Evolutionary conservation across 2,329 filamentous ascomycete species (phyloP), one percentile per base, ranked within the genome.

Genomic region (Graphium sp.): DNA sequence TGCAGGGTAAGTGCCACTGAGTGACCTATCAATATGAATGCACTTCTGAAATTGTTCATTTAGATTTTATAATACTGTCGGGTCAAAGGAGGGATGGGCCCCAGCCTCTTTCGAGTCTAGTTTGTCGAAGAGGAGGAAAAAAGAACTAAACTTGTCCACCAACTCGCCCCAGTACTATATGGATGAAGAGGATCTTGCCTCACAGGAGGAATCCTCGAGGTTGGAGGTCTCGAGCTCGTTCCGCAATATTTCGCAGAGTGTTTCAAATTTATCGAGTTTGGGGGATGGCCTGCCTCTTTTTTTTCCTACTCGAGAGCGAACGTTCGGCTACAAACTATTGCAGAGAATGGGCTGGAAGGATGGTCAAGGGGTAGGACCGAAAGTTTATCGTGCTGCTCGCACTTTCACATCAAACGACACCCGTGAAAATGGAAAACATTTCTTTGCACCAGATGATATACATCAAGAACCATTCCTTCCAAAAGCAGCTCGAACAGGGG

Each of bases 21-120:
- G 10, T 8, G 12, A 4, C 19, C 21, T 22, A 6, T 14, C 21
- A 5, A 16, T 16, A 7, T 7, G 18, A n/a, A 7, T 5, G 9
- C 10, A 15, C 24, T 16, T 24, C 21, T 5, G 12, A 15, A 8
- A 15, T 7, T 42, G 49, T 46, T 53, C 46, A 38, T 17, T 11
- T 50, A 87, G 82, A 40, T 94, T 95, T 55, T 95, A 89, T 57
- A 98, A 98, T 49, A 93, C 85, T 5, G 89, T 95, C 40, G 89
- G 89, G 30, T 94, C 87, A 32, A 95, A 95, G 52, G 87, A 98
- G 61, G 89, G 89, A 57, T 98, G 87, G 87, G 76, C 82, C 1
- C 89, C 89, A 2, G 74, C 82, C 14, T 78, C 81, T 0, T 98
- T 95, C 49, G 75, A 92, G 7, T 95, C 87, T 6, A 94, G 85